Percentiles rank a stretch among this genome's conserved stretches.
phyloP scores from a whole-genome alignment of 192 early-diverging fungal genomes.

The Podila horticola region DNA sequence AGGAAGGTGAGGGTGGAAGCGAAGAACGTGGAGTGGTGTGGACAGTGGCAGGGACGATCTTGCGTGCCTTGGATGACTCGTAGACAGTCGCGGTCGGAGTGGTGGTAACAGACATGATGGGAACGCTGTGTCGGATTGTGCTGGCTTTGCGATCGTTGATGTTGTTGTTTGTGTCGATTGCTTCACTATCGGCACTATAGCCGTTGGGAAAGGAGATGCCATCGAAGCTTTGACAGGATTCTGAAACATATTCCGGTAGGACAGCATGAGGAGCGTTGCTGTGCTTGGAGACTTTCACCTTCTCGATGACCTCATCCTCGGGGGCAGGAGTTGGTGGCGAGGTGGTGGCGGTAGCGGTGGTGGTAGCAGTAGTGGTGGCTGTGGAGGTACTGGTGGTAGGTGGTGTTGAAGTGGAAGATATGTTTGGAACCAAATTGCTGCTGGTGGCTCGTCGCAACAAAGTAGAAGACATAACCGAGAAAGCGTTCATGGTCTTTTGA shows the following conservation, averaged over 20 bases:
- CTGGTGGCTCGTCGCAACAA: constrained; percentile 23
- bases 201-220: background rate
- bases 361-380: constrained; percentile 13
- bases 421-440: constrained; percentile 1
- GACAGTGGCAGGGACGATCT: constrained; percentile 17
- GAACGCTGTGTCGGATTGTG: constrained; percentile 12
- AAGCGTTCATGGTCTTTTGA: constrained; percentile 22
- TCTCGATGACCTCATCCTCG: background rate
- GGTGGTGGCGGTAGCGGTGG: background rate
- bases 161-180: background rate
- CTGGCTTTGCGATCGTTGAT: background rate
- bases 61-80: background rate
- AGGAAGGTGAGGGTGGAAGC: background rate
- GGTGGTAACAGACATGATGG: constrained; percentile 5
- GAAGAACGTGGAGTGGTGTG: constrained; percentile 5
- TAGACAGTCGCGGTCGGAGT: background rate
- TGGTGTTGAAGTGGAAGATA: background rate
- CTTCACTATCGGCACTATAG: background rate
- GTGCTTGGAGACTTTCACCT: constrained; percentile 3
- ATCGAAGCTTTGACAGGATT: background rate
- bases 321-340: background rate
- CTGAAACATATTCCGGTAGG: constrained; percentile 13
- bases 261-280: constrained; percentile 46
- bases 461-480: constrained; percentile 31
- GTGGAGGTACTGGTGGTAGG: background rate